Evolutionary conservation across 1,284 basidiomycete species (phyloP), one percentile per base, ranked within the genome.

Genomic region (Grifola frondosa): DNA sequence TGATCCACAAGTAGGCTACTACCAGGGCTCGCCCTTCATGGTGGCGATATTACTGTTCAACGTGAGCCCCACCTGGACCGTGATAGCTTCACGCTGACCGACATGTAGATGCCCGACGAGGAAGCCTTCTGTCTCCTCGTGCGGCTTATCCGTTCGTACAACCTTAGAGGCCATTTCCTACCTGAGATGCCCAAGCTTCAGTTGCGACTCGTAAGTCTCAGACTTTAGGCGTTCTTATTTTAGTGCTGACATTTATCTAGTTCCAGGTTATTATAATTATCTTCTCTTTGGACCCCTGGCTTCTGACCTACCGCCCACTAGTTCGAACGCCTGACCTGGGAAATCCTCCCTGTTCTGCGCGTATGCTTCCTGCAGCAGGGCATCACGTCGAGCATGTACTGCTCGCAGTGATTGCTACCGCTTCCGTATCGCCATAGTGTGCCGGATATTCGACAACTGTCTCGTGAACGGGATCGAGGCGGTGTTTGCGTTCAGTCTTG

Each of bases 131-230:
- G 87, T 54, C 81, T 98, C 5, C 78, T 99, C 13, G 93, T 97
- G n/a, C 77, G 96, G 42, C 68, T 99, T n/a, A 99, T 99, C 97
- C 79, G 97, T 53, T 88, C 91, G 4, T 99, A 99, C 64, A 95
- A 96, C 62, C 74, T 99, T 3, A 83, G 96, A 36, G 93, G 94
- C 0, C 96, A 98, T 66, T 99, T 94, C 68, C 75, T 97, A 12
- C 95, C 96, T 6, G 95, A 99, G 58, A 99, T 99, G 96, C 96
- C 96, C 0, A 94, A 93, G 46, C 67, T 99, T 4, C 97, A 98
- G 63, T 71, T 96, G 31, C 88, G 96, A 13, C 74, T 99, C 44
- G 85, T 88, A 60, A 70, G 83, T 60, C 19, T 15, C 6, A n/a
- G 16, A 21, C 41, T 29, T 25, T 25, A 15, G 16, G 20, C 29